phyloP scores from a whole-genome alignment of 192 early-diverging fungal species.

The Coemansia erecta region DNA sequence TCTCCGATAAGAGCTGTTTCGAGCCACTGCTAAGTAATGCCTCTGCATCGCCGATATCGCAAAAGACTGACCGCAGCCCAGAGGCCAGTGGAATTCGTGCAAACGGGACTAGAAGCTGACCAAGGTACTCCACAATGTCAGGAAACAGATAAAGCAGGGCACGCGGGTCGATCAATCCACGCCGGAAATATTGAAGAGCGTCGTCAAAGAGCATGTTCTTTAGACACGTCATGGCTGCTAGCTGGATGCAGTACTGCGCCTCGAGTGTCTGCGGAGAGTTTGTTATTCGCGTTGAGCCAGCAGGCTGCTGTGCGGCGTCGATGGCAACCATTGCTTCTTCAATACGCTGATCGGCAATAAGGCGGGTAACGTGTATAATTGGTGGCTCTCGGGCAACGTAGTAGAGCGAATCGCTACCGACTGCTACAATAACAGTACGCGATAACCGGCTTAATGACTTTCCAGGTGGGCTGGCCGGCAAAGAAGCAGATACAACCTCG shows the following conservation, averaged over 20 bases:
- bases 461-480: neutral
- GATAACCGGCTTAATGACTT: constrained; percentile 23
- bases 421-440: constrained; percentile 4
- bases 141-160: constrained; percentile 41
- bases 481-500: constrained; percentile 13
- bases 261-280: constrained; percentile 9
- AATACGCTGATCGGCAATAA: constrained; percentile 24
- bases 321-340: constrained; percentile 33
- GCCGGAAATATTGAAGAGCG: constrained; percentile 33
- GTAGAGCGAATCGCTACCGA: constrained; percentile 22
- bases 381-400: constrained; percentile 22
- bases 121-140: constrained; percentile 24
- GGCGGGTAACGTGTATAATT: constrained; percentile 16
- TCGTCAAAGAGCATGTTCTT: constrained; percentile 39
- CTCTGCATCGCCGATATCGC: constrained; percentile 22
- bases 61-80: constrained; percentile 19
- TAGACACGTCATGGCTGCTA: constrained; percentile 32
- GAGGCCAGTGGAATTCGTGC: constrained; percentile 33
- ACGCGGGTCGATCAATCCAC: constrained; percentile 38
- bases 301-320: constrained; percentile 15
- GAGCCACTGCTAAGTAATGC: constrained; percentile 13
- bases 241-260: constrained; percentile 34
- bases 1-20: constrained; percentile 14
- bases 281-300: constrained; percentile 2
- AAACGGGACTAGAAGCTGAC: constrained; percentile 34